Evolutionary conservation across 306 rosid species (phyloP).

Genomic region (Acacia crassicarpa): DNA sequence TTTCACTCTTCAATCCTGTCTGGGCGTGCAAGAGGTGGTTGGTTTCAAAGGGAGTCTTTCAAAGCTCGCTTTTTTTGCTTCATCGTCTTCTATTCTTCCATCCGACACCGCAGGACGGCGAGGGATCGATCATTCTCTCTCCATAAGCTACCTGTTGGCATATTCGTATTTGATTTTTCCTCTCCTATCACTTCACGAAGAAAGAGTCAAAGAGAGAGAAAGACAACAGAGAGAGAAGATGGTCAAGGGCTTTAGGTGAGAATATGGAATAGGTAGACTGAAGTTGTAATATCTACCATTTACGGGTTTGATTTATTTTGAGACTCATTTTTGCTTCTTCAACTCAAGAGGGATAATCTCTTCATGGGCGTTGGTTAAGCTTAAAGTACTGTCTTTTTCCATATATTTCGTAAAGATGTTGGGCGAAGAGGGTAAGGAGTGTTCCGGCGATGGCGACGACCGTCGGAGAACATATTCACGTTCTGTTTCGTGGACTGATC

Average conservation of each 20-base stretch:
- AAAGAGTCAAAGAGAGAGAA: constrained; percentile 34
- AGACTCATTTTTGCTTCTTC: constrained; percentile 23
- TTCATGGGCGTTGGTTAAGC: constrained; percentile 45
- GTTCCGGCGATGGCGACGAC: background rate
- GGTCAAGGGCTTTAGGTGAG: constrained; percentile 83
- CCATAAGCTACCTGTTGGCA: constrained; percentile 33
- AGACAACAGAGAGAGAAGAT: constrained; percentile 13
- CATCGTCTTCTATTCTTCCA: background rate
- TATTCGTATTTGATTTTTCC: constrained; percentile 50
- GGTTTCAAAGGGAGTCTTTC: background rate
- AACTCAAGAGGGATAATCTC: constrained; percentile 30
- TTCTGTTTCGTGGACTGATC: constrained; percentile 84
- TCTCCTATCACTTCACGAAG: constrained; percentile 29
- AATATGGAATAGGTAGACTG: constrained; percentile 18
- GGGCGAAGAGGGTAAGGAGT: constrained; percentile 51
- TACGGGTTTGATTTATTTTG: constrained; percentile 19
- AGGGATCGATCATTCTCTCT: constrained; percentile 12
- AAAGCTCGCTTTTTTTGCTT: background rate
- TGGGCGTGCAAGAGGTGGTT: background rate
- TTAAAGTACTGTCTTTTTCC: background rate
- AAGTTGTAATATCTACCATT: constrained; percentile 39
- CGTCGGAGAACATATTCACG: constrained; percentile 41
- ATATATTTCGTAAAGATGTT: constrained; percentile 39
- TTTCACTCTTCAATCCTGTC: background rate
- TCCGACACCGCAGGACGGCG: constrained; percentile 23